Evolutionary conservation across 306 rosid species (phyloP), one percentile per base, ranked within the genome.

Genomic region (Sicyos edulis): DNA sequence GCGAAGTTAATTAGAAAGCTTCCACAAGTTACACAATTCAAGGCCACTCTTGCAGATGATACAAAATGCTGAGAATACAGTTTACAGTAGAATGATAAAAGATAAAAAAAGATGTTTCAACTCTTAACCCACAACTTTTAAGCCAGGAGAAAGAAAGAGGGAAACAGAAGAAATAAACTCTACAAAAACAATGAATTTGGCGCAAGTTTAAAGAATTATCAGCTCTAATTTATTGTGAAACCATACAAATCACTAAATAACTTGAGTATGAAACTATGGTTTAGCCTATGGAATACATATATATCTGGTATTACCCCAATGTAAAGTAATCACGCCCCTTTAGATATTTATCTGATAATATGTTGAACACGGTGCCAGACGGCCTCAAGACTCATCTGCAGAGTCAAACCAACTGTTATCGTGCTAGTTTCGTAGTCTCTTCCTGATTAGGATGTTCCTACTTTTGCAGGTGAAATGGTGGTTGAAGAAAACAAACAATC

Each of bases 151-250:
- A 49, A 69, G 22, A 49, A 69, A 22, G 58, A 15, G 24, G 57
- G 22, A 67, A 3, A 67, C 47, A 1, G 6, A 45, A 45, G 50
- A 19, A 44, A 44, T 14, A 68, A 8, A 69, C 55, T 50, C 73
- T 69, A 69, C 57, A 68, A 68, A 50, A 69, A 56, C 40, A 69
- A 69, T 69, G 73, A 29, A 47, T 50, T 14, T 50, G 73, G 55
- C 11, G 19, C 40, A 67, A 47, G 14, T 67, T 67, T 7, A 47
- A 40, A 63, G 70, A 40, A 63, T 10, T 44, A 19, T 66, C 54
- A 13, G 71, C 54, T 17, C 54, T 66, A 20, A 42, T 66, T 17
- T 15, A 37, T n/a, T 4, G 20, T 40, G 52, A 14, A 66, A 66
- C 52, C 32, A 21, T 11, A 17, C 20, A 66, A 66, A 66, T 2